phyloP scores from a whole-genome alignment of 75 land plant species.

The Sequoia sempervirens region DNA sequence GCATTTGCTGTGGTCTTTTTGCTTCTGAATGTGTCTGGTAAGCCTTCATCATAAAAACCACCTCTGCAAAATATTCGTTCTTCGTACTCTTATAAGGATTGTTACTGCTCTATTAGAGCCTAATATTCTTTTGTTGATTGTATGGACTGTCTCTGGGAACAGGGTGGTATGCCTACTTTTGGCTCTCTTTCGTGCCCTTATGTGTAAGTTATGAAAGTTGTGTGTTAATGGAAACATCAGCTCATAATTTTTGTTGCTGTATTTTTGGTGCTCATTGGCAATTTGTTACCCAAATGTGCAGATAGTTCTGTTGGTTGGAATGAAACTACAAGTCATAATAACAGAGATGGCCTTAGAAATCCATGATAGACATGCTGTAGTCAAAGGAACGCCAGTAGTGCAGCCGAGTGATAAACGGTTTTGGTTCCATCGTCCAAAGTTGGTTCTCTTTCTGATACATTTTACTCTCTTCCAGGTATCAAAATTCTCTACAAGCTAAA shows the following conservation, averaged over 20 bases:
- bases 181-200: constrained; percentile 54
- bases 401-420: constrained; percentile 35
- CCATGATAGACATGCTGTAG: constrained; percentile 36
- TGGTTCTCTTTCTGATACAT: constrained; percentile 48
- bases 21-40: constrained; percentile 56
- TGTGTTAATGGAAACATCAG: background rate
- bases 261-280: background rate
- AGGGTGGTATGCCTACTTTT: constrained; percentile 57
- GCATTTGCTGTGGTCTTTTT: constrained; percentile 39
- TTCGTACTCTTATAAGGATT: background rate
- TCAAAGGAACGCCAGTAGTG: constrained; percentile 40
- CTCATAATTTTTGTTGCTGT: background rate
- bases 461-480: constrained; percentile 64
- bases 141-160: constrained; percentile 5
- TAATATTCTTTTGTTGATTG: background rate
- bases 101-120: background rate
- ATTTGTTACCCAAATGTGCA: constrained; percentile 14
- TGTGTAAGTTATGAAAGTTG: constrained; percentile 29
- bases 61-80: background rate
- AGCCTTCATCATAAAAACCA: background rate
- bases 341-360: constrained; percentile 49
- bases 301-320: constrained; percentile 66
- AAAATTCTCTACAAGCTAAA: background rate
- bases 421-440: constrained; percentile 45
- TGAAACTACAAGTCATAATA: constrained; percentile 77